These are phyloP conservation scores for Clitopilus hobsonii DNA, from an alignment of 768 basidiomycete species.

Conservation along the genomic window DNA sequence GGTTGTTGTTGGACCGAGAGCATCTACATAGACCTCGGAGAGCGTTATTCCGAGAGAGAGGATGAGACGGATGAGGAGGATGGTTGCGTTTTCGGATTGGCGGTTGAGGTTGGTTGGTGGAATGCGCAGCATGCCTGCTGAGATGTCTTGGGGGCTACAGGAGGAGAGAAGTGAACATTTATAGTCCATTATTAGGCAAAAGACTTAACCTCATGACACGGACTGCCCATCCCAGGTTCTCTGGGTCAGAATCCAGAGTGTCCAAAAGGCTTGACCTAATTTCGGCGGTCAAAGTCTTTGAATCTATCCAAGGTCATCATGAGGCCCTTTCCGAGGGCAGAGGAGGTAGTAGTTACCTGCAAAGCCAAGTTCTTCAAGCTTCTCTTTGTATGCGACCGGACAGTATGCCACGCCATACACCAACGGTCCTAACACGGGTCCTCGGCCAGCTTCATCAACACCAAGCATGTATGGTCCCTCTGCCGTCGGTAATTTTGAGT, in stretches of 20 bases:
- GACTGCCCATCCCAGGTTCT: slow-evolving; percentile 78
- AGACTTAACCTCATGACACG: slow-evolving; percentile 58
- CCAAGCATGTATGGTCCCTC: slow-evolving; percentile 88
- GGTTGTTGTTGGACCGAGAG: slow-evolving; percentile 80
- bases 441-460: slow-evolving; percentile 97
- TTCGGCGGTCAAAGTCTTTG: slow-evolving; percentile 80
- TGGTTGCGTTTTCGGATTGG: slow-evolving; percentile 86
- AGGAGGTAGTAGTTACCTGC: slow-evolving; percentile 52
- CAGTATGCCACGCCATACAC: slow-evolving; percentile 97
- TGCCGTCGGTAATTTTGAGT: slow-evolving; percentile 66
- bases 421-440: slow-evolving; percentile 91
- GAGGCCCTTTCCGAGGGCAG: background rate
- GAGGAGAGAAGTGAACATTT: background rate
- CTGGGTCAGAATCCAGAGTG: slow-evolving; percentile 64
- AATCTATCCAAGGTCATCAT: slow-evolving; percentile 52
- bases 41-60: slow-evolving; percentile 77
- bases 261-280: slow-evolving; percentile 61
- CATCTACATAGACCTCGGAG: slow-evolving; percentile 90
- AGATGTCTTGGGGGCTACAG: slow-evolving; percentile 83
- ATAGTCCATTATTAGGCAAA: too few relatives aligned
- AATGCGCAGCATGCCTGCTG: slow-evolving; percentile 81
- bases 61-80: slow-evolving; percentile 81
- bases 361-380: slow-evolving; percentile 81
- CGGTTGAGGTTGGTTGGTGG: slow-evolving; percentile 85
- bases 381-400: slow-evolving; percentile 67